Percentiles rank a stretch among this genome's conserved stretches.
These are phyloP conservation scores for Neurospora africana DNA, from an alignment of 495 filamentous ascomycete genomes.

Conservation along the genomic window DNA sequence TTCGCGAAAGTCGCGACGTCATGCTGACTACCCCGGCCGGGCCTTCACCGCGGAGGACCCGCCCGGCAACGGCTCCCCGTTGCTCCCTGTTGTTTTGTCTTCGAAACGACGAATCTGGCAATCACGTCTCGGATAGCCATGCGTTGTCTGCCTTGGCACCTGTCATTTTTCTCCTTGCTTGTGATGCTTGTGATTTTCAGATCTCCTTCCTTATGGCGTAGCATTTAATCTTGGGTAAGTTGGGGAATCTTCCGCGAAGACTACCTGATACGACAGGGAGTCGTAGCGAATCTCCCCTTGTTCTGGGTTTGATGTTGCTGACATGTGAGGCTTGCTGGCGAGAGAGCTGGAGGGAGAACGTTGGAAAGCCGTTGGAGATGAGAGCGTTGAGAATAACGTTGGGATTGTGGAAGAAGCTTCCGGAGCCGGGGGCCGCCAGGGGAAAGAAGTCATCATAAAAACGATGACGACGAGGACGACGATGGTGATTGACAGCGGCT, in stretches of 20 bases:
- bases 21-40: not conserved
- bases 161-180: not conserved
- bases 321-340: not conserved
- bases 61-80: not conserved
- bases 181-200: not conserved
- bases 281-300: not conserved
- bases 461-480: not conserved
- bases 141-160: not conserved
- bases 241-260: not conserved
- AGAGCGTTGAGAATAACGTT: not conserved
- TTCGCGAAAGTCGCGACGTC: not conserved
- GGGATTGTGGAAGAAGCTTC: not conserved
- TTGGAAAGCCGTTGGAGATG: not conserved
- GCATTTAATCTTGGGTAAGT: not conserved
- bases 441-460: not conserved
- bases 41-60: not conserved
- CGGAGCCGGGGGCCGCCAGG: not conserved
- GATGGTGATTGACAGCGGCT: too few species aligned
- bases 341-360: not conserved
- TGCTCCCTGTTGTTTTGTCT: not conserved
- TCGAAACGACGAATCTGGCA: not conserved
- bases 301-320: not conserved
- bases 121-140: not conserved
- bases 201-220: not conserved
- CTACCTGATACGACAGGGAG: not conserved